A percentile compares a stretch with the other conserved stretches of the same genome.
Conservation (phyloP, 306 rosid genomes). For the Heteromeles arbutifolia region DNA sequence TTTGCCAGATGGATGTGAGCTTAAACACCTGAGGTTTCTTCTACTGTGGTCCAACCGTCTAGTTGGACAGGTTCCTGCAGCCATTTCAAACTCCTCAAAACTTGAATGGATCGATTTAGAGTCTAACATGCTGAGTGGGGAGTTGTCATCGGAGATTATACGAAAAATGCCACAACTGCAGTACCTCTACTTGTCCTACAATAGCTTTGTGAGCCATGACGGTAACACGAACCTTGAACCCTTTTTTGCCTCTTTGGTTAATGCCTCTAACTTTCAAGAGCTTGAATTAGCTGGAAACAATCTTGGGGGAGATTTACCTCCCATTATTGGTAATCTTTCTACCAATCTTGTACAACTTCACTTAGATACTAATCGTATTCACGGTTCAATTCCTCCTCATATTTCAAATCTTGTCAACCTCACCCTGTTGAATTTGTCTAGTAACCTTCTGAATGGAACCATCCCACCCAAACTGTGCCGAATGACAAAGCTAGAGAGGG, state of each 20-base stretch:
- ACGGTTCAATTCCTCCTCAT: constrained; percentile 69
- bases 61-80: constrained; percentile 53
- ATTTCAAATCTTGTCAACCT: constrained; percentile 69
- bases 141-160: constrained; percentile 50
- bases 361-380: constrained; percentile 53
- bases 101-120: constrained; percentile 86
- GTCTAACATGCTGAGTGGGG: constrained; percentile 65
- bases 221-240: constrained; percentile 81
- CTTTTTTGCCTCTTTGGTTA: constrained; percentile 59
- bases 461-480: constrained; percentile 52
- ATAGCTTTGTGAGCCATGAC: constrained; percentile 62
- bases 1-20: constrained; percentile 43
- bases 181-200: constrained; percentile 72
- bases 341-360: constrained; percentile 52
- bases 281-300: constrained; percentile 78
- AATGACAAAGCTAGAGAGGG: constrained; percentile 67
- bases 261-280: constrained; percentile 59
- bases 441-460: constrained; percentile 68
- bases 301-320: constrained; percentile 73
- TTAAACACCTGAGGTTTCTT: constrained; percentile 49
- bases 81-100: constrained; percentile 62
- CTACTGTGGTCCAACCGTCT: constrained; percentile 81
- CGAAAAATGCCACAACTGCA: constrained; percentile 47
- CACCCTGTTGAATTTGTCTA: constrained; percentile 69
- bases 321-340: constrained; percentile 68